These are phyloP conservation scores for Chlorella variabilis DNA, from an alignment of 163 green algal genomes.

Conservation along the genomic window DNA sequence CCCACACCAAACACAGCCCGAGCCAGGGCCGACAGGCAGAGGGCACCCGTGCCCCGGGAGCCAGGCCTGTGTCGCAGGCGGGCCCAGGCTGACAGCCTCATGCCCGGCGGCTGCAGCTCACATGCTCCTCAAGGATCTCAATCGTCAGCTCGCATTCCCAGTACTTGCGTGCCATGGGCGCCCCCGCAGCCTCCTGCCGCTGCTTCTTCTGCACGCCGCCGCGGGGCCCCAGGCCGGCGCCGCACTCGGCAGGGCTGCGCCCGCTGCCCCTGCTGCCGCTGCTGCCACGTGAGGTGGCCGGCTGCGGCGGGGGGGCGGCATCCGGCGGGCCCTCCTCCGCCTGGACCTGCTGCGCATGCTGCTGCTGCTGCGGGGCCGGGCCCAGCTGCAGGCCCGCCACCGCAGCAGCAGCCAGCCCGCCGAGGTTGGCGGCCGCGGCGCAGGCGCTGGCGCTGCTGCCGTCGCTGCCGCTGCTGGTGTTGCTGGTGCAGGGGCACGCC, in stretches of 20 bases:
- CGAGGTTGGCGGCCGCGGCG: too few species aligned
- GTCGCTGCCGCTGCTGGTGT: not conserved
- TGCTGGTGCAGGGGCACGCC: not conserved
- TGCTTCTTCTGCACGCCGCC: constrained; percentile 9
- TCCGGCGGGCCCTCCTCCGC: too few species aligned
- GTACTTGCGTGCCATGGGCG: not conserved
- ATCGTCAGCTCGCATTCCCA: not conserved
- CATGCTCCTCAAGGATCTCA: not conserved
- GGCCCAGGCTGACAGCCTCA: too few species aligned
- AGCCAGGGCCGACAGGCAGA: too few species aligned
- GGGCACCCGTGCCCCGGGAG: too few species aligned
- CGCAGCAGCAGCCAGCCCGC: too few species aligned
- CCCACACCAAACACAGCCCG: too few species aligned
- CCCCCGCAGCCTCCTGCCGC: not conserved
- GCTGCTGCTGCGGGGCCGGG: not conserved
- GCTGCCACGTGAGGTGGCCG: not conserved
- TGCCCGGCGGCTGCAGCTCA: not conserved
- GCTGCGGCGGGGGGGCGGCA: not conserved
- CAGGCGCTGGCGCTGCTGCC: not conserved
- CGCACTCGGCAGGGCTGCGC: not conserved
- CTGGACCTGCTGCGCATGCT: not conserved
- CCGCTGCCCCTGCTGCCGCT: not conserved
- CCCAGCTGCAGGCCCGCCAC: too few species aligned
- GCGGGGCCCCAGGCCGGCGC: not conserved
- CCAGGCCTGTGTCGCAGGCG: too few species aligned